Evolutionary conservation across 2,329 filamentous ascomycete species (phyloP), one percentile per base, ranked within the genome.

Genomic region (Colletotrichum endophyticum): DNA sequence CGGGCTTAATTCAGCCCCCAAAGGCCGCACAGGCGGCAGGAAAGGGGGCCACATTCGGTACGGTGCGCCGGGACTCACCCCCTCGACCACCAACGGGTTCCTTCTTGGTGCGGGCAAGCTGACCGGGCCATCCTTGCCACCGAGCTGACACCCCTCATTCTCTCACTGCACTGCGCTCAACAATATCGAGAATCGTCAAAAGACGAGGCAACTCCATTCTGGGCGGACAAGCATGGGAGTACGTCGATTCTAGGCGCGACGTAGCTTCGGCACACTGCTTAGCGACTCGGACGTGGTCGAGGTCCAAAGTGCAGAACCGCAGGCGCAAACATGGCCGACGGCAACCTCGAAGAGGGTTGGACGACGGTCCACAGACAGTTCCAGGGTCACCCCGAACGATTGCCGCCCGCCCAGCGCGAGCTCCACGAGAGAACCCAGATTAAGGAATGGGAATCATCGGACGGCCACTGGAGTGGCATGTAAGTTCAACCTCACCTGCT

Each of bases 401-500:
- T 83, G 25, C 80, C 72, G n/a, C 59, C 59, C 4, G 67, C 69
- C 16, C 72, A 83, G 63, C 68, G 83, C 39, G 82, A 83, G 68
- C 71, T 75, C 3, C 77, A 79, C 66, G 80, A 83, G 72, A 75
- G 78, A 22, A 77, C 81, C 32, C 78, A 80, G 15, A 71, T 83
- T 13, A 74, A 68, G 22, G 80, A 82, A 16, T 82, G 80, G 82
- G 81, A 81, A 39, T 68, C 70, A 22, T 78, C 80, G 7, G 70
- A 70, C 13, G 77, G 77, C 6, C 80, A 82, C 53, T 83, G 82
- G 81, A 81, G 79, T 8, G 81, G 81, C 69, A 66, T 82, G 82
- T 83, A 59, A 76, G 70, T 73, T 66, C 27, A 8, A 49, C 63
- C 13, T 32, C 32, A 53, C 11, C 22, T 61, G 39, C 39, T 9